Base-by-base conservation (phyloP, 495 filamentous ascomycete genomes). In the Daldinia decipiens region DNA sequence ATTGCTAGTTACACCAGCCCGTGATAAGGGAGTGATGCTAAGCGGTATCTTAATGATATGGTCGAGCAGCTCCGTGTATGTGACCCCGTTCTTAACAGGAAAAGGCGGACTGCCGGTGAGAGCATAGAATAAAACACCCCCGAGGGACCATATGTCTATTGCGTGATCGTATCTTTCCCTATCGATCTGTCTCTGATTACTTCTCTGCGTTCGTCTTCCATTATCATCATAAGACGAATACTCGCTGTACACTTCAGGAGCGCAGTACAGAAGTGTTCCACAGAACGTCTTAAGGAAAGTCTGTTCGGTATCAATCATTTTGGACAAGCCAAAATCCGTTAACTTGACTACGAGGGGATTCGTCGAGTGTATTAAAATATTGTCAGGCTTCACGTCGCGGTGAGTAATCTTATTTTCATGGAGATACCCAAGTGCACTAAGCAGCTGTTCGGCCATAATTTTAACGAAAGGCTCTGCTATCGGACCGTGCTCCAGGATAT, bases 371-470 rank as follows among this genome's bases (percentile, higher is more conserved):
- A 98, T 91, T 27, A 99, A 82, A 65, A 99, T 97, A 74, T 99
- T 99, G 80, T 98, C 96, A 0, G 95, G 95, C 77, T 99, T 99
- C 73, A 99, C 92, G 79, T 99, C 95, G 4, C 95, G 91, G 81
- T 99, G 95, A 0, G 95, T 97, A 70, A 99, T 97, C 54, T 88
- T 91, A 71, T 88, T 89, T 36, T 85, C 79, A 74, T 99, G 95
- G 11, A 98, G 83, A 76, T 99, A 97, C n/a, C 87, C 88, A 13
- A 99, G 82, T 7, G 93, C 94, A 56, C 88, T 84, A 9, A 98
- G 78, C 17, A 98, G 83, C 76, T 99, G 95, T 2, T 80, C 80
- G 5, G 93, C 85, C 72, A 97, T 92, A 4, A 80, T 82, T 73
- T 89, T 86, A 11, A 88, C 91, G 76, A 89, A 84, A 5, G 79